Evolutionary conservation across 164 flowering plant species (phyloP).

Genomic region (Stephania yunnanensis): DNA sequence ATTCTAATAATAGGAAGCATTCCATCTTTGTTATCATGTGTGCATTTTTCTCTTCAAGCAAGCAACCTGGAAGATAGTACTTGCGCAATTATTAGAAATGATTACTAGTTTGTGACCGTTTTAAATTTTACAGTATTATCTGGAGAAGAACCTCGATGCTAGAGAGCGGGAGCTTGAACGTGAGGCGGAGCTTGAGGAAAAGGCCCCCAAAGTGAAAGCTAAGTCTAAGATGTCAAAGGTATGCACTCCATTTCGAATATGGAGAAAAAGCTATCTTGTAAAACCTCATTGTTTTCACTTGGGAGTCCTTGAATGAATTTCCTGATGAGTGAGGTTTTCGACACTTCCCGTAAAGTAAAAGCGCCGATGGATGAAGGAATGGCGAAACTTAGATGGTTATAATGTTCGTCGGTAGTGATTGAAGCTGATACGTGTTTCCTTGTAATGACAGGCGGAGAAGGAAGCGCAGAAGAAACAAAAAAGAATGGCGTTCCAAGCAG

Average conservation of each 20-base stretch:
- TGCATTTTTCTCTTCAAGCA: neutral
- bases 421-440: neutral
- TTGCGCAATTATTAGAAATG: neutral
- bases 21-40: neutral
- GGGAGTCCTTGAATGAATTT: neutral
- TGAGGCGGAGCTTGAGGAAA: constrained; percentile 89
- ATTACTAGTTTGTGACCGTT: neutral
- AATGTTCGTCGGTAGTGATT: neutral
- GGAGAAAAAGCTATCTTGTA: neutral
- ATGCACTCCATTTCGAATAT: neutral
- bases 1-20: neutral
- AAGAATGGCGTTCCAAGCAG: constrained; percentile 78
- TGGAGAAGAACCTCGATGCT: constrained; percentile 96
- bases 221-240: constrained; percentile 99
- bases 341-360: neutral
- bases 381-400: neutral
- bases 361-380: neutral
- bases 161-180: constrained; percentile 69
- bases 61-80: neutral
- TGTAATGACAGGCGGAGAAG: constrained; percentile 66
- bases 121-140: constrained; percentile 56
- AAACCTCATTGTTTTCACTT: neutral
- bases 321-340: neutral
- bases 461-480: constrained; percentile 92
- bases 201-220: constrained; percentile 86